Evolutionary conservation across 202 grass and related monocot genomes (phyloP), one percentile per base, ranked within the genome.

Genomic region (Sporobolus alterniflorus): DNA sequence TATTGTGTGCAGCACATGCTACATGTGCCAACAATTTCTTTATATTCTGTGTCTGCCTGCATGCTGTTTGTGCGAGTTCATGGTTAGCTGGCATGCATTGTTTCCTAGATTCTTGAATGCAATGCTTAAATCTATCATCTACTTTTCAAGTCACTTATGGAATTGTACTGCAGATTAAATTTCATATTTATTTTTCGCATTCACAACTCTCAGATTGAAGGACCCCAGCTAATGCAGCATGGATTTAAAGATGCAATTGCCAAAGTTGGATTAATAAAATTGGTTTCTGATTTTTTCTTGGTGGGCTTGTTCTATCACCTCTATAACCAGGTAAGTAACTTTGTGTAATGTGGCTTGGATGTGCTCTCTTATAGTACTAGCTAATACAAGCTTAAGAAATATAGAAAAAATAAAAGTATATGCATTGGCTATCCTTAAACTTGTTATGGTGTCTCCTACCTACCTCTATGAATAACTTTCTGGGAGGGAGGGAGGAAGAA

Each of bases 271-370:
- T 25, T 89, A 73, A 82, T 74, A 79, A 91, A 97, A 66, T 88
- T 97, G 25, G 31, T 97, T 76, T 77, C 91, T n/a, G 87, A 97
- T 43, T 73, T 97, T 64, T 93, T 93, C 59, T 83, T 89, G 69
- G 91, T 91, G 24, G 94, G 94, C 60, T 80, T 97, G 86, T 97
- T 93, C 81, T 97, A 97, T 88, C 94, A 97, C 81, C 94, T 97
- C 56, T 97, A 97, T 88, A 97, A 97, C 61, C 94, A 97, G 91
- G 94, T 97, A 93, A 22, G 76, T 18, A 28, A 72, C 57, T 82
- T 79, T 25, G 46, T 52, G 47, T 21, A 34, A 54, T 73, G 22
- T 66, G 22, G 31, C 26, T 66, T 50, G 10, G 42, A 8, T 10
- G 42, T 40, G 48, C 39, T 15, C 18, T 74, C 43, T 18, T 44